phyloP scores from a whole-genome alignment of 1,284 basidiomycete species.

The Wallemia hederae region DNA sequence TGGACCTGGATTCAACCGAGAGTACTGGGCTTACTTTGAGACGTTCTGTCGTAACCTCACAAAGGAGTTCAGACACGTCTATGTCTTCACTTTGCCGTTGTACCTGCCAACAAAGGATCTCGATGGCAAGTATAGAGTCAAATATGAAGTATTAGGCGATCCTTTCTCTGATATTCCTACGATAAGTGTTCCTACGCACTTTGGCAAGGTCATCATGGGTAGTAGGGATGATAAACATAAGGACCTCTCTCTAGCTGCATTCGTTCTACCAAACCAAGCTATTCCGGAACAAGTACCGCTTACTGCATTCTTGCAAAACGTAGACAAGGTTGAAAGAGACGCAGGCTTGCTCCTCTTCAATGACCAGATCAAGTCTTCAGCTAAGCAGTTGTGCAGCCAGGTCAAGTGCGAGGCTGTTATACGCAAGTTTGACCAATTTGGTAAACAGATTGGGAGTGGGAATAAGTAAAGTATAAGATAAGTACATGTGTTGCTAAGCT shows the following conservation, averaged over 20 bases:
- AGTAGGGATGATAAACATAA: conserved; percentile 36
- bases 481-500: no score
- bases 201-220: conserved; percentile 79
- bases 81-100: conserved; percentile 90
- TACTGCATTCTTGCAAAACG: conserved; percentile 16
- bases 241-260: conserved; percentile 66
- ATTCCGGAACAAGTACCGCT: conserved; percentile 24
- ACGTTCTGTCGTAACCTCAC: conserved; percentile 83
- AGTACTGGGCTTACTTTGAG: conserved; percentile 93
- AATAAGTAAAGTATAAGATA: not conserved
- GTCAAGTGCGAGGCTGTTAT: conserved; percentile 61
- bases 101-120: conserved; percentile 56
- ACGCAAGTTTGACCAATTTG: conserved; percentile 58
- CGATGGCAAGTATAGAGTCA: conserved; percentile 80
- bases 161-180: conserved; percentile 30
- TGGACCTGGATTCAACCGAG: conserved; percentile 84
- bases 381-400: conserved; percentile 62
- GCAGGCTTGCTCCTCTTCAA: conserved; percentile 74
- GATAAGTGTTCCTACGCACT: conserved; percentile 83
- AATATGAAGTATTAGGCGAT: conserved; percentile 73
- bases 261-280: conserved; percentile 65
- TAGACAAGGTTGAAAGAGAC: conserved; percentile 70
- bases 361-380: conserved; percentile 41
- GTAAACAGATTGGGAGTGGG: conserved; percentile 22
- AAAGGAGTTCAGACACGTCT: conserved; percentile 61